Evolutionary conservation across 2,329 filamentous ascomycete genomes (phyloP).

Genomic region (Colletotrichum scovillei): DNA sequence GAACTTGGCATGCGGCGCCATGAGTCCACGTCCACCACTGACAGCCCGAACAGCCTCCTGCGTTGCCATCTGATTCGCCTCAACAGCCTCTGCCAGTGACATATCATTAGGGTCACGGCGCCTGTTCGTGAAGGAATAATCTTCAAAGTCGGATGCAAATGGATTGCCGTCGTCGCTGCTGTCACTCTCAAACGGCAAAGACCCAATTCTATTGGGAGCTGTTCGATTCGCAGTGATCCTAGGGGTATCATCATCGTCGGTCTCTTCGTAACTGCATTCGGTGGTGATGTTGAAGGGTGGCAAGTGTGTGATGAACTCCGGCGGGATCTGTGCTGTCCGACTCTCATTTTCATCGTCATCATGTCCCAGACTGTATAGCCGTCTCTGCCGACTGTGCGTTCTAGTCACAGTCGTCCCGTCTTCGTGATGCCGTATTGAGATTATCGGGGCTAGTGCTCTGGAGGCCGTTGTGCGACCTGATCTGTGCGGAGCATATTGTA

Average conservation of each 20-base stretch:
- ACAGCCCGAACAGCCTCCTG: slow-evolving; percentile 68
- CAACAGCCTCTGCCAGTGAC: slow-evolving; percentile 52
- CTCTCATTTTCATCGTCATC: slow-evolving; percentile 57
- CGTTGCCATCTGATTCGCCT: slow-evolving; percentile 63
- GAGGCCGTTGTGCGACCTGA: slow-evolving; percentile 37
- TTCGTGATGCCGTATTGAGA: slow-evolving; percentile 65
- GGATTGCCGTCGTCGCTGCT: slow-evolving; percentile 50
- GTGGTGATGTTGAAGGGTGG: slow-evolving; percentile 67
- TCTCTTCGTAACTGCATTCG: slow-evolving; percentile 71
- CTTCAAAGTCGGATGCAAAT: slow-evolving; percentile 44
- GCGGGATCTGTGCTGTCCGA: slow-evolving; percentile 66
- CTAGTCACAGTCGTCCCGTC: slow-evolving; percentile 61
- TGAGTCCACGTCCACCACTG: slow-evolving; percentile 68
- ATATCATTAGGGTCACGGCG: slow-evolving; percentile 40
- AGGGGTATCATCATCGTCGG: slow-evolving; percentile 47
- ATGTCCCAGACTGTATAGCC: slow-evolving; percentile 55
- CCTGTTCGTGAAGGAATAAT: slow-evolving; percentile 38
- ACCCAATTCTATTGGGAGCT: slow-evolving; percentile 63
- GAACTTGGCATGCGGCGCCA: slow-evolving; percentile 83
- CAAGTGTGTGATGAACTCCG: slow-evolving; percentile 61
- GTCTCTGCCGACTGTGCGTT: slow-evolving; percentile 55
- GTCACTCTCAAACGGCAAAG: slow-evolving; percentile 65
- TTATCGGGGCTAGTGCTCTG: slow-evolving; percentile 47
- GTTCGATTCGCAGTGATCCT: slow-evolving; percentile 46
- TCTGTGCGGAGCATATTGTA: slow-evolving; percentile 66